Conservation (phyloP, 805 yeast genomes). For the Suhomyces faveliae region DNA sequence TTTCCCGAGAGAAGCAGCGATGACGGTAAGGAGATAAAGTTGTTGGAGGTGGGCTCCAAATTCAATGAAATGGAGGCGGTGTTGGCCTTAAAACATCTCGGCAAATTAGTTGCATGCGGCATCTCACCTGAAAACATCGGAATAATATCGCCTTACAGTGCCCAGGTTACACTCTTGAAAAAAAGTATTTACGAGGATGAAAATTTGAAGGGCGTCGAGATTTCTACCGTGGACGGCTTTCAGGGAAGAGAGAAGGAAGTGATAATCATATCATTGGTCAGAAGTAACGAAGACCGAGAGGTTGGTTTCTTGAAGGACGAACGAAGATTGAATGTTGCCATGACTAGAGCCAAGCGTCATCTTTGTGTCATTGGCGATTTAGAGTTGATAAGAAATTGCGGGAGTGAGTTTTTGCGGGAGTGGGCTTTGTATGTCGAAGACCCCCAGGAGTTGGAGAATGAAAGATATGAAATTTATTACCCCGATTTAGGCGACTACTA, state of each 20-base stretch:
- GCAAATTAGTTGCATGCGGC: constrained; percentile 49
- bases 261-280: constrained; percentile 73
- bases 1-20: constrained; percentile 57
- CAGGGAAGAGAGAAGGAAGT: constrained; percentile 95
- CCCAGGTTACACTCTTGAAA: constrained; percentile 71
- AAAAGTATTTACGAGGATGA: constrained; percentile 36
- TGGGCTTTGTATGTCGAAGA: constrained; percentile 76
- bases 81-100: constrained; percentile 58
- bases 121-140: constrained; percentile 65
- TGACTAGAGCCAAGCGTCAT: constrained; percentile 85
- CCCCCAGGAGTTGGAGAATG: not conserved
- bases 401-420: constrained; percentile 48
- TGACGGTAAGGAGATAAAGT: constrained; percentile 18
- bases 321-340: constrained; percentile 86
- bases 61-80: constrained; percentile 75
- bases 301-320: constrained; percentile 82
- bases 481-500: constrained; percentile 43
- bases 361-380: constrained; percentile 84
- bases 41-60: constrained; percentile 49
- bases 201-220: constrained; percentile 51
- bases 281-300: constrained; percentile 68
- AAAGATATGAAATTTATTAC: constrained; percentile 57
- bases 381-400: constrained; percentile 55
- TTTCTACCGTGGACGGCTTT: constrained; percentile 92
- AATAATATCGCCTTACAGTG: constrained; percentile 84